Conservation (phyloP, 768 basidiomycete species). For the Daedalea quercina region DNA sequence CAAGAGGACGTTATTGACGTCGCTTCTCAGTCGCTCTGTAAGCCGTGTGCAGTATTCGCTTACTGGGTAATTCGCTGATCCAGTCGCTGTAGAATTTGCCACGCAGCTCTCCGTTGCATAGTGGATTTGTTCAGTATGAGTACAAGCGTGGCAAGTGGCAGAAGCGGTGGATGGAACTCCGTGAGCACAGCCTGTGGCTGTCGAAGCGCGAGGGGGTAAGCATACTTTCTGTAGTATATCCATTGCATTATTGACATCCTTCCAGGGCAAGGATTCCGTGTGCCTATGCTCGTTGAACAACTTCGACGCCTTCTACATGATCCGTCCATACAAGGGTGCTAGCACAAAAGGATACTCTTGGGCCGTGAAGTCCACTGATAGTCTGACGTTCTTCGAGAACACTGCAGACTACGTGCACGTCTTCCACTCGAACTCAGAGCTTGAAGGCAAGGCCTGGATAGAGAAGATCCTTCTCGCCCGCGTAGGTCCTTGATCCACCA, state of each 20-base stretch:
- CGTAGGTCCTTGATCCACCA: slow-evolving; percentile 30
- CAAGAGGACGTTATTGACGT: slow-evolving; percentile 63
- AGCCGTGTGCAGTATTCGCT: slow-evolving; percentile 20
- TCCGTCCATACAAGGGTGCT: slow-evolving; percentile 72
- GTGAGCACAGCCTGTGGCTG: slow-evolving; percentile 81
- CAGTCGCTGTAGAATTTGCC: slow-evolving; percentile 45
- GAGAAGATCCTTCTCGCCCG: slow-evolving; percentile 77
- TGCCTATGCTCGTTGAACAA: slow-evolving; percentile 81
- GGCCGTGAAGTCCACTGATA: slow-evolving; percentile 84
- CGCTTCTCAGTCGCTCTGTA: slow-evolving; percentile 53
- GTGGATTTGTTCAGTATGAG: slow-evolving; percentile 83
- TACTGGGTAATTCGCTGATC: slow-evolving; percentile 14
- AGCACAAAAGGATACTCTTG: slow-evolving; percentile 66
- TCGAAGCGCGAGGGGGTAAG: slow-evolving; percentile 85
- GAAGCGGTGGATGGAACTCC: slow-evolving; percentile 83
- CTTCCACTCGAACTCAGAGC: slow-evolving; percentile 64
- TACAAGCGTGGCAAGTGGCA: slow-evolving; percentile 92
- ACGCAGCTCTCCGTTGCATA: slow-evolving; percentile 32
- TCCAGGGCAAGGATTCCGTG: slow-evolving; percentile 77
- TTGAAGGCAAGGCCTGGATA: slow-evolving; percentile 72
- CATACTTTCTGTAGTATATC: slow-evolving; percentile 4
- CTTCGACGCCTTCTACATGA: slow-evolving; percentile 83
- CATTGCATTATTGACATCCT: slow-evolving; percentile 5
- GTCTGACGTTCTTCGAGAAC: slow-evolving; percentile 81
- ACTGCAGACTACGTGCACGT: slow-evolving; percentile 82